Base-by-base conservation (phyloP, 805 yeast genomes). In the Hanseniaspora valbyensis region DNA sequence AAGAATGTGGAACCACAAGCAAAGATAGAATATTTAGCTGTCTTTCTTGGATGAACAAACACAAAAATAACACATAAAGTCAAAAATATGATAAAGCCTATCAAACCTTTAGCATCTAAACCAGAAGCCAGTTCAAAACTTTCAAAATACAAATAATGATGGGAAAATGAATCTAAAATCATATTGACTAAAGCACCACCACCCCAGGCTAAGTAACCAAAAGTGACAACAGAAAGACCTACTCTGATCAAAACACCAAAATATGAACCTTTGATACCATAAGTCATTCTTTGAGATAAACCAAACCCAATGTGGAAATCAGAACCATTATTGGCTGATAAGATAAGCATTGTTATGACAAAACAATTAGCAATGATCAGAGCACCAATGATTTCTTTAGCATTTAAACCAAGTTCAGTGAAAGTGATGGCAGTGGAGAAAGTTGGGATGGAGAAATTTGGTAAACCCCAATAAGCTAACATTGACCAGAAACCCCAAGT, bases 11-110 rank as follows among this genome's bases (percentile, higher is more conserved):
- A 52, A 19, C 59, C 48, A 25, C 62, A 61, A 8, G 61, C 57
- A 37, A 56, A 49, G 26, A 58, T 55, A 40, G 64, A 61, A 42
- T 57, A 55, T 22, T 53, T 44, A 25, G 63, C 65, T 44, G 63
- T 53, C 42, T 57, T 60, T 48, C 66, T 64, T 12, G 70, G 69
- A 28, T 57, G 65, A 28, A 68, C 60, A 24, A 58, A 53, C 3
- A 56, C 56, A 24, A 57, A 54, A 3, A 66, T 64, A 30, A 58
- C 42, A 51, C 59, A 55, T 10, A 70, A 53, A 1, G 67, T n/a
- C 52, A 68, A 69, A 57, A 67, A 73, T 13, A 69, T 39, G 1
- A 71, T 53, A 50, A 72, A 68, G 0, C 71, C 70, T 40, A 70
- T 59, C 29, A 70, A 60, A 25, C 70, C 68, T 52, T 65, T 64